Evolutionary conservation across 345 rosid species (phyloP).

Genomic region (Ailanthus altissimus): DNA sequence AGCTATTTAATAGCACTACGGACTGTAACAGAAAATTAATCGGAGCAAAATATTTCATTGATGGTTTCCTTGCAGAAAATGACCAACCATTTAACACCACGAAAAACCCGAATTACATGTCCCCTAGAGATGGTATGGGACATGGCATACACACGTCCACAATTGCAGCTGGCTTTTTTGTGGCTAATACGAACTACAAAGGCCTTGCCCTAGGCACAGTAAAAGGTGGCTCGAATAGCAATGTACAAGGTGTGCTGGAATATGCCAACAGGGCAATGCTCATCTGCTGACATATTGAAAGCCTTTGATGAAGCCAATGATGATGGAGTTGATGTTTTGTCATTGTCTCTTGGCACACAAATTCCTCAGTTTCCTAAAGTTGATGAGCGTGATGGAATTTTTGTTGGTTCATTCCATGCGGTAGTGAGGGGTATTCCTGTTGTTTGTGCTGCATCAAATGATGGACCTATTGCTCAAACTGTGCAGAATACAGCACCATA

Average conservation of each 20-base stretch:
- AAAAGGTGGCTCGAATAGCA: conserved; percentile 52
- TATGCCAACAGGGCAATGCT: conserved; percentile 32
- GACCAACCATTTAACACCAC: conserved; percentile 38
- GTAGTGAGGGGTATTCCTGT: conserved; percentile 55
- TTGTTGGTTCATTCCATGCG: conserved; percentile 55
- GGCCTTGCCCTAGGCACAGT: conserved; percentile 47
- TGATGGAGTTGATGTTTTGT: conserved; percentile 46
- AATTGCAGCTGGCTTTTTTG: conserved; percentile 53
- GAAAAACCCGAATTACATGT: conserved; percentile 37
- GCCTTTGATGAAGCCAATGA: conserved; percentile 56
- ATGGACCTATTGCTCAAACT: conserved; percentile 42
- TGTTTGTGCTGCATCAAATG: conserved; percentile 51
- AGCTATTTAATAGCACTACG: conserved; percentile 30
- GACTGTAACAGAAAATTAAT: conserved; percentile 56
- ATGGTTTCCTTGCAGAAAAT: conserved; percentile 42
- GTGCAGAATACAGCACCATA: conserved; percentile 54
- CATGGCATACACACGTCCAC: conserved; percentile 69
- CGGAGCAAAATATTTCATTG: conserved; percentile 47
- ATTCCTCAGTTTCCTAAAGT: conserved; percentile 42
- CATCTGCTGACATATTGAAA: conserved; percentile 48
- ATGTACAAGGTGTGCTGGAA: conserved; percentile 61
- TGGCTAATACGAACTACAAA: conserved; percentile 37
- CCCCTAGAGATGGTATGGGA: conserved; percentile 55
- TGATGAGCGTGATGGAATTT: conserved; percentile 46
- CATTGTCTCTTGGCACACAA: conserved; percentile 31